Percentiles rank a stretch among this genome's conserved stretches.
Conservation (phyloP, 768 basidiomycete genomes). For the Rhizopogon vulgaris region DNA sequence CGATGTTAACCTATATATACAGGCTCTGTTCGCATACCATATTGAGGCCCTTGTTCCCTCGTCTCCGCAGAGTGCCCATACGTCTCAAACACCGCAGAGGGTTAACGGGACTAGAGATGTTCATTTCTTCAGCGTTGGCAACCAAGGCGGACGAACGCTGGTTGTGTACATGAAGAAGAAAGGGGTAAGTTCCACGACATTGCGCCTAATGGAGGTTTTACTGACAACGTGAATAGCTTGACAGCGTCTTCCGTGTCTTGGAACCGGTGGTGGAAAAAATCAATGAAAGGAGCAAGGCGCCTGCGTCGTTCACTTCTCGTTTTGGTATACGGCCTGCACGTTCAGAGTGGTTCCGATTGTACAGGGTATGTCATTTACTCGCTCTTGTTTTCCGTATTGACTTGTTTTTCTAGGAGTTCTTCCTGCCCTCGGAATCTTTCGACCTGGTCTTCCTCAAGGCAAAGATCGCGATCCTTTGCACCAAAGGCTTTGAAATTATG, state of each 20-base stretch:
- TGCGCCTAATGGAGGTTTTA: conserved; percentile 3
- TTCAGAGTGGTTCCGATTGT: conserved; percentile 93
- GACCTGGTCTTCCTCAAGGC: conserved; percentile 91
- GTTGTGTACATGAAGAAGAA: conserved; percentile 97
- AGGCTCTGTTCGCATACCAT: conserved; percentile 90
- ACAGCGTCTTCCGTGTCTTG: conserved; percentile 94
- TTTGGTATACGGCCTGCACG: conserved; percentile 74
- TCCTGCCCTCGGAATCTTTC: conserved; percentile 85
- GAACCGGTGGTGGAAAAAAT: conserved; percentile 93
- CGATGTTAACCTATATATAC: neutral
- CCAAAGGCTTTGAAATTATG: conserved; percentile 97
- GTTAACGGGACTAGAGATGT: conserved; percentile 89
- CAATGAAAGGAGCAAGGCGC: conserved; percentile 67
- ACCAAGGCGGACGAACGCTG: conserved; percentile 78
- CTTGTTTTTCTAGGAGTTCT: conserved; percentile 58
- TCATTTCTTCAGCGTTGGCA: conserved; percentile 93
- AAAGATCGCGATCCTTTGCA: conserved; percentile 88
- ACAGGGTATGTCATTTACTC: conserved; percentile 42
- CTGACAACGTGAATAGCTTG: conserved; percentile 38
- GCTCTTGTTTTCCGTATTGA: neutral
- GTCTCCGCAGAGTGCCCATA: conserved; percentile 58
- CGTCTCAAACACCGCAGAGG: conserved; percentile 80
- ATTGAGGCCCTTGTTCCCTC: conserved; percentile 96
- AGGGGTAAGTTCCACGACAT: conserved; percentile 42
- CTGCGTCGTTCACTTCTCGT: conserved; percentile 64